Evolutionary conservation across 176 grass and related monocot species (phyloP).

Genomic region (Otatea glauca): DNA sequence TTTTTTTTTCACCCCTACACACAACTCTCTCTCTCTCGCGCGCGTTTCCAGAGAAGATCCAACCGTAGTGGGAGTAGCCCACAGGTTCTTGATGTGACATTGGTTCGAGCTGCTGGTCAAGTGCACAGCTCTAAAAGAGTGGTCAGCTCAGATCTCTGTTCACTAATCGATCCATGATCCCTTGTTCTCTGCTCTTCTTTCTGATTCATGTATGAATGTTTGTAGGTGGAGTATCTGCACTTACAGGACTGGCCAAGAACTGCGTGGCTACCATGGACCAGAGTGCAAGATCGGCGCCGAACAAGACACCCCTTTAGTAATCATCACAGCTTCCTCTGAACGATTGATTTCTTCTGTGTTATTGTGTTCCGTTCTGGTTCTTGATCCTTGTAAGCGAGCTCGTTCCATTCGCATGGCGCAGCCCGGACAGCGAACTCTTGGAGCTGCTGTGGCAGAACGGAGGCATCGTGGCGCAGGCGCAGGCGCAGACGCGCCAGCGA

Average conservation of each 20-base stretch:
- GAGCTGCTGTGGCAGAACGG: constrained; percentile 91
- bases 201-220: background rate
- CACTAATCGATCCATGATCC: background rate
- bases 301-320: constrained; percentile 30
- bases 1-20: too few relatives aligned
- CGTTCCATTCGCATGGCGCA: constrained; percentile 26
- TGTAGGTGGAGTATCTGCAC: background rate
- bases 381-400: background rate
- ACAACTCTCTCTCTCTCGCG: background rate
- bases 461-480: constrained; percentile 61
- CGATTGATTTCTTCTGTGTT: constrained; percentile 18
- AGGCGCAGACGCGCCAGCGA: constrained; percentile 47
- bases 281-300: constrained; percentile 4
- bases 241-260: background rate
- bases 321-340: background rate
- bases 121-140: background rate
- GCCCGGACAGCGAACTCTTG: constrained; percentile 62
- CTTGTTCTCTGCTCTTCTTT: background rate
- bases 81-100: background rate
- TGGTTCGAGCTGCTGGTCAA: background rate
- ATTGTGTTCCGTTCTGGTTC: background rate
- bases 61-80: background rate
- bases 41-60: background rate
- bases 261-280: constrained; percentile 39
- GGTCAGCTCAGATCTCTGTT: background rate